Evolutionary conservation across 768 basidiomycete genomes (phyloP).

Genomic region (Ramaria rubella): DNA sequence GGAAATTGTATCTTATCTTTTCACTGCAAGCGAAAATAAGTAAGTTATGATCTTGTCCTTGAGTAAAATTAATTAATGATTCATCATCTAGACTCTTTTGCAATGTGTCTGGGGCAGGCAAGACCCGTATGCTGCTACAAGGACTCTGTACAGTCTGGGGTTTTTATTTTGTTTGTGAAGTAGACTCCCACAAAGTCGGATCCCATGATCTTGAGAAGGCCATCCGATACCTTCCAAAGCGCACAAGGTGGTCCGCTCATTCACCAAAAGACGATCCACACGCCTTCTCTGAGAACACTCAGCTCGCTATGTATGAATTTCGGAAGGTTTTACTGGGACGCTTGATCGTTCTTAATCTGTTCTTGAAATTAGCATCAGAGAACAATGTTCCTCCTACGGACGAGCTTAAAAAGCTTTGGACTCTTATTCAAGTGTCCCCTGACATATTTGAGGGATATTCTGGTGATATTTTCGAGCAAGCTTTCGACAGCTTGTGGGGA

Average conservation of each 20-base stretch:
- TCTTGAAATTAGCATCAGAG: no score
- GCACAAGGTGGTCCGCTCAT: background rate
- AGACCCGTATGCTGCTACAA: background rate
- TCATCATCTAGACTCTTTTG: no score
- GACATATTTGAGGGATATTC: background rate
- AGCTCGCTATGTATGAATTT: background rate
- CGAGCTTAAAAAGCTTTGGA: no score
- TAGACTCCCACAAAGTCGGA: background rate
- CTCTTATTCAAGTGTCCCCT: background rate
- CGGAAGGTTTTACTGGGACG: background rate
- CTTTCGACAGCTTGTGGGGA: background rate
- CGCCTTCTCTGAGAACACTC: background rate
- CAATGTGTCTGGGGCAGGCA: background rate
- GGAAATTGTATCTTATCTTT: no score
- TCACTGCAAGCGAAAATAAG: no score
- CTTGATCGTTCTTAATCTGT: background rate
- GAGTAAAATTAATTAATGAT: constrained; percentile 19
- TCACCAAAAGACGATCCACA: background rate
- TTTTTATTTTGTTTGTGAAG: no score
- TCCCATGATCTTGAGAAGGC: background rate
- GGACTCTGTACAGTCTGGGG: background rate
- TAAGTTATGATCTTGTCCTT: no score
- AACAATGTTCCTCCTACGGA: no score
- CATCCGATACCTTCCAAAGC: background rate
- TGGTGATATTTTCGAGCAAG: background rate